Percentiles rank a stretch among this genome's conserved stretches.
phyloP scores from a whole-genome alignment of 768 basidiomycete genomes.

The Tulasnella sp. region DNA sequence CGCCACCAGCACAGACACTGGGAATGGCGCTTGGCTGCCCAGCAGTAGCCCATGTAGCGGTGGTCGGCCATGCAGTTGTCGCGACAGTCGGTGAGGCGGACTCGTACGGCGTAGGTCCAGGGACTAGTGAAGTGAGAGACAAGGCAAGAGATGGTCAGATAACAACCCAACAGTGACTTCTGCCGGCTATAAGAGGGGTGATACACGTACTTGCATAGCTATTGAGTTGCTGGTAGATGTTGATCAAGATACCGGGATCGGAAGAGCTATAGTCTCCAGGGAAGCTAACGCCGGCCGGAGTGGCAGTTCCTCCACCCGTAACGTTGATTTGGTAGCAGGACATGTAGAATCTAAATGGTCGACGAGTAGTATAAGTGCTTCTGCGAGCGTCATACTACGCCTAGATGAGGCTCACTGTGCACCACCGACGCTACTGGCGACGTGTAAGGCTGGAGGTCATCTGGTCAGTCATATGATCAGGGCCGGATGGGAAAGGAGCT shows the following conservation, averaged over 20 bases:
- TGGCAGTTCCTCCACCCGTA: slow-evolving; percentile 35
- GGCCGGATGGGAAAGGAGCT: too few species aligned
- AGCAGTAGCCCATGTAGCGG: too few species aligned
- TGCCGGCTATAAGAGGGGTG: too few species aligned
- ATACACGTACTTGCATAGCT: slow-evolving; percentile 28
- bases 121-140: slow-evolving; percentile 16
- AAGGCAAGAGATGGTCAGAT: too few species aligned
- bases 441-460: slow-evolving; percentile 32
- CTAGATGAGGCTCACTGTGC: slow-evolving; percentile 30
- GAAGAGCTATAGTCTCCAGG: slow-evolving; percentile 34
- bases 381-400: not conserved
- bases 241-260: slow-evolving; percentile 39
- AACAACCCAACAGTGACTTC: too few species aligned
- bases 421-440: slow-evolving; percentile 35
- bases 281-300: slow-evolving; percentile 37
- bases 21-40: too few species aligned
- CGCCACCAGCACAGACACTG: too few species aligned
- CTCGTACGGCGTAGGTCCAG: slow-evolving; percentile 31
- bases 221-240: slow-evolving; percentile 33
- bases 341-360: slow-evolving; percentile 29
- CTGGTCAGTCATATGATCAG: too few species aligned
- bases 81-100: not conserved
- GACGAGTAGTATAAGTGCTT: not conserved
- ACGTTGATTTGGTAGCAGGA: slow-evolving; percentile 39
- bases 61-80: too few species aligned